Evolutionary conservation across 2,329 filamentous ascomycete genomes (phyloP).

Genomic region (Beauveria brongniartii): DNA sequence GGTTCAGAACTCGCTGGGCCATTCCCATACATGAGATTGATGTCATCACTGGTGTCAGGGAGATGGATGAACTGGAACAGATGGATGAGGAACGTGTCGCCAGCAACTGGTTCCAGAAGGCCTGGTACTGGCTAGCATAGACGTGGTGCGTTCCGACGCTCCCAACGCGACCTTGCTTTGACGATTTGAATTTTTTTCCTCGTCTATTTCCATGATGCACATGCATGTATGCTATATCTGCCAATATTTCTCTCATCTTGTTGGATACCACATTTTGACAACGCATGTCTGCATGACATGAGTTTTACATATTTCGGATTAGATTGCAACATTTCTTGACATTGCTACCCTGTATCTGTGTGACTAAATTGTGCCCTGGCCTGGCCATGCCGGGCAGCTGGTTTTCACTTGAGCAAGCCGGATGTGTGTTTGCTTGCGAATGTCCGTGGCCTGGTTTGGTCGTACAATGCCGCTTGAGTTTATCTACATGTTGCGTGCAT

Average conservation of each 20-base stretch:
- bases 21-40: conserved; percentile 44
- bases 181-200: background rate
- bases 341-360: background rate
- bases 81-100: conserved; percentile 38
- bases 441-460: no score
- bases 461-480: no score
- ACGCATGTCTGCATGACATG: background rate
- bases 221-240: background rate
- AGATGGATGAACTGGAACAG: conserved; percentile 51
- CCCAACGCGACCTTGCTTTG: background rate
- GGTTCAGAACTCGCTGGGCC: conserved; percentile 34
- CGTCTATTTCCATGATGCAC: background rate
- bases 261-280: conserved; percentile 6
- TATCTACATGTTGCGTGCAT: no score
- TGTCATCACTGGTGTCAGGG: conserved; percentile 48
- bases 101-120: conserved; percentile 42
- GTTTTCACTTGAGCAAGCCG: background rate
- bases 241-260: background rate
- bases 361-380: background rate
- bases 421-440: no score
- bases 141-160: background rate
- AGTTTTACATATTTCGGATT: background rate
- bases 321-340: background rate
- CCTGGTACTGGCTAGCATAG: conserved; percentile 48
- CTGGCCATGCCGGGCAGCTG: background rate